These are phyloP conservation scores for Wickerhamomyces sp. DNA, from an alignment of 1,139 yeast genomes.

Conservation along the genomic window DNA sequence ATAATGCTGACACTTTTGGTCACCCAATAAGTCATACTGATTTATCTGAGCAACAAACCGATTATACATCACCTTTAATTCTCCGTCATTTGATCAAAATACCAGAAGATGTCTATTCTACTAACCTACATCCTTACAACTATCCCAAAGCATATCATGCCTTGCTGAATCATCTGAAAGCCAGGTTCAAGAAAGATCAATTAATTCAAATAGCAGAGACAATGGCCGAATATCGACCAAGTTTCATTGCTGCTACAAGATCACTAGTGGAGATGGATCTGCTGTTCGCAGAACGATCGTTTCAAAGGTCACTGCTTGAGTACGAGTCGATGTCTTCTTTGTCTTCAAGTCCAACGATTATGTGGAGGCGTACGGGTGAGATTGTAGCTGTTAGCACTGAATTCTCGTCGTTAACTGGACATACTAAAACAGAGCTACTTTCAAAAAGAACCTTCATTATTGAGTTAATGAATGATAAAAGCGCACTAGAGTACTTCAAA, in stretches of 20 bases:
- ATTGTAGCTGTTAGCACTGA: conserved; percentile 69
- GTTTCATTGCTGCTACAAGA: conserved; percentile 69
- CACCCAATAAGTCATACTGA: conserved; percentile 11
- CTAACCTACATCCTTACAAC: conserved; percentile 53
- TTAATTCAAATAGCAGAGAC: conserved; percentile 56
- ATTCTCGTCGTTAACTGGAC: conserved; percentile 58
- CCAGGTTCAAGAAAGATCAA: conserved; percentile 47
- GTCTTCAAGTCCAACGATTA: conserved; percentile 65
- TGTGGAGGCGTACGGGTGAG: conserved; percentile 78
- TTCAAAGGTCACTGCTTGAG: conserved; percentile 64
- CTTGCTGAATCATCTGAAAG: conserved; percentile 50
- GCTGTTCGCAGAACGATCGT: conserved; percentile 61
- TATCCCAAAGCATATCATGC: conserved; percentile 67
- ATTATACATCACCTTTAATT: conserved; percentile 49
- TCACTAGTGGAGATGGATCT: conserved; percentile 62
- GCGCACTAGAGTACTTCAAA: conserved; percentile 80
- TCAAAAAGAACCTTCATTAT: conserved; percentile 58
- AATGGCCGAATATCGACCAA: conserved; percentile 68
- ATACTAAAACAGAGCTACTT: conserved; percentile 28
- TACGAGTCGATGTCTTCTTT: conserved; percentile 45
- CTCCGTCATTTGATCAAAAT: conserved; percentile 58
- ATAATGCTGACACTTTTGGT: conserved; percentile 18
- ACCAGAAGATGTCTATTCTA: conserved; percentile 58
- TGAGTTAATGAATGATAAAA: conserved; percentile 79
- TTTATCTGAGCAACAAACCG: conserved; percentile 28